phyloP scores from a whole-genome alignment of 306 rosid genomes.

The Dryas alaskensis region DNA sequence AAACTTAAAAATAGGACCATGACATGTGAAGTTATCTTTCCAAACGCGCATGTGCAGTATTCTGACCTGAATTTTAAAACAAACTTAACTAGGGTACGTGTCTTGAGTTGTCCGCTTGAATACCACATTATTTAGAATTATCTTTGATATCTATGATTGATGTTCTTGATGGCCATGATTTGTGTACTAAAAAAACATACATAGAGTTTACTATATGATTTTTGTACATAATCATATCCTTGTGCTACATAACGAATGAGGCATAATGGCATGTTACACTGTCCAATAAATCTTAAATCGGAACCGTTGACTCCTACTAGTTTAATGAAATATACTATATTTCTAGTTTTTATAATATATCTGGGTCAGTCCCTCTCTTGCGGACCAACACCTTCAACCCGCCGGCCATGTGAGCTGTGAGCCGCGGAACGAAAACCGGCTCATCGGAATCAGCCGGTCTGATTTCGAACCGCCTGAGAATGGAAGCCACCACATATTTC shows the following conservation, averaged over 20 bases:
- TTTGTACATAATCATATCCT: constrained; percentile 16
- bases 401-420: constrained; percentile 93
- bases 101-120: constrained; percentile 14
- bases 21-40: constrained; percentile 34
- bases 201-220: neutral
- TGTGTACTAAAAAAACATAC: neutral
- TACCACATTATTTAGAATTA: neutral
- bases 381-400: constrained; percentile 56
- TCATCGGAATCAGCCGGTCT: constrained; percentile 32
- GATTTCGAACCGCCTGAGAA: constrained; percentile 50
- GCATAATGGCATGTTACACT: constrained; percentile 26
- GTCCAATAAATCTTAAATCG: constrained; percentile 13
- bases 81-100: neutral
- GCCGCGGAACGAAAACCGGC: constrained; percentile 75
- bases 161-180: constrained; percentile 13
- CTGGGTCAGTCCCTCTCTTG: constrained; percentile 42
- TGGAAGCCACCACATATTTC: constrained; percentile 69
- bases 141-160: constrained; percentile 9
- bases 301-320: constrained; percentile 19
- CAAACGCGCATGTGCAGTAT: constrained; percentile 31
- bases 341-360: neutral
- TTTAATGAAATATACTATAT: neutral
- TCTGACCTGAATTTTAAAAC: constrained; percentile 21
- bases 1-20: too few relatives aligned
- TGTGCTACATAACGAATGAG: constrained; percentile 8